Evolutionary conservation across 2,329 filamentous ascomycete species (phyloP), one percentile per base, ranked within the genome.

Genomic region (Bipolaris victoriae): DNA sequence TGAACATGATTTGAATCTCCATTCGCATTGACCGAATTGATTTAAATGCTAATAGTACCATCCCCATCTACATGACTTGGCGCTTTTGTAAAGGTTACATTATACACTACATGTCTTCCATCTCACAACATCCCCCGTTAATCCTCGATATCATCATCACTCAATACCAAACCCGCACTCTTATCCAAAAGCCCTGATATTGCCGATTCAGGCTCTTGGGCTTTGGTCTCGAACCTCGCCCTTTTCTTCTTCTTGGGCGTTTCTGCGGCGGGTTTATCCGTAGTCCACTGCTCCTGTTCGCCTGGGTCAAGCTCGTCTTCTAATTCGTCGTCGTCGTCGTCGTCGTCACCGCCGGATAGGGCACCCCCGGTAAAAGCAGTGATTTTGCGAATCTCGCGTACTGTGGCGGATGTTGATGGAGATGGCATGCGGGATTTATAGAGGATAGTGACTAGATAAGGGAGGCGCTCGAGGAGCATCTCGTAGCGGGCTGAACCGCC

Each of bases 381-480:
- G 7, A 96, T 84, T 67, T 84, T 88, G 53, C 89, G 86, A 7
- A 93, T 81, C 18, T 89, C 86, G 49, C 80, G 81, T 2, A 84
- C 76, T 22, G 79, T 71, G 40, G 75, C 49, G 39, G 65, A 47
- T 6, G 55, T 60, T 10, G 63, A 58, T 5, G 62, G 64, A 6
- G 64, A 58, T 58, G 54, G 69, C 68, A 54, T 69, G 65, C 76
- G 69, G 59, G 64, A 57, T 22, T 68, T 68, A 18, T 68, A 69
- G 3, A 79, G 58, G 37, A 97, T 90, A 49, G 86, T 83, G 1
- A 88, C 83, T 81, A 95, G 87, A 75, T 96, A 98, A 0, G 95
- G 95, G 0, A 99, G 82, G 7, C 92, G 87, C 63, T 98, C 91
- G 22, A 97, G 84, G 0, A 97, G 77, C 80, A 95, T 83, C 74